phyloP scores from a whole-genome alignment of 2,329 filamentous ascomycete genomes.

The Aspergillus melleus region DNA sequence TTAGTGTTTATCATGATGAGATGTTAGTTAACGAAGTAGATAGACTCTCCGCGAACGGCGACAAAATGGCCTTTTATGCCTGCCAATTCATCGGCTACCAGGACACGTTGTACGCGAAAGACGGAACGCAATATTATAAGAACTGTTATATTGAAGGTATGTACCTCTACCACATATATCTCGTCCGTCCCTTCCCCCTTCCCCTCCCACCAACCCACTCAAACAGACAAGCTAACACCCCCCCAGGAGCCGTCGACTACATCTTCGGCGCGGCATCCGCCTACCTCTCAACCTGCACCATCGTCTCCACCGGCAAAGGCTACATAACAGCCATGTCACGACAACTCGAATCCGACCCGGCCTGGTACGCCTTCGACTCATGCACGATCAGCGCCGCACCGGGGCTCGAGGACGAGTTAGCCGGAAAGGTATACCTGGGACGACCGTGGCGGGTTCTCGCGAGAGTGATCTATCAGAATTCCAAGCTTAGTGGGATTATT shows the following conservation, averaged over 20 bases:
- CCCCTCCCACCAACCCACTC: too few relatives aligned
- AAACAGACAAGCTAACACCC: neutral
- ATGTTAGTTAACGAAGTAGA: too few relatives aligned
- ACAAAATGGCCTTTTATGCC: slow-evolving; percentile 36
- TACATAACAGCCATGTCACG: slow-evolving; percentile 35
- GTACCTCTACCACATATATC: neutral
- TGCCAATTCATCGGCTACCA: slow-evolving; percentile 38
- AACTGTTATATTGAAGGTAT: slow-evolving; percentile 34
- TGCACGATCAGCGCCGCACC: slow-evolving; percentile 26
- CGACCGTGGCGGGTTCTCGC: slow-evolving; percentile 36
- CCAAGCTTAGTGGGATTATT: slow-evolving; percentile 27
- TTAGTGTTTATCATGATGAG: too few relatives aligned
- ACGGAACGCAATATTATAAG: slow-evolving; percentile 35
- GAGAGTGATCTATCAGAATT: slow-evolving; percentile 37
- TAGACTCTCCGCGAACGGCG: slow-evolving; percentile 29
- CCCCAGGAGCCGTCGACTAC: slow-evolving; percentile 34
- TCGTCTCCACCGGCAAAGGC: slow-evolving; percentile 33
- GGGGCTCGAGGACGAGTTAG: slow-evolving; percentile 13
- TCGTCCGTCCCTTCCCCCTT: neutral
- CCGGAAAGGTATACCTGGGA: slow-evolving; percentile 32
- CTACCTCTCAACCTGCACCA: slow-evolving; percentile 33
- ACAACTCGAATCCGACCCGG: slow-evolving; percentile 20
- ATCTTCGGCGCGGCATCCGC: slow-evolving; percentile 36
- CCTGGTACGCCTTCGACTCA: slow-evolving; percentile 35
- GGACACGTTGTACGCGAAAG: slow-evolving; percentile 37